A percentile compares a stretch with the other conserved stretches of the same genome.
phyloP scores from a whole-genome alignment of 257 asterid species.

The Prunella vulgaris region DNA sequence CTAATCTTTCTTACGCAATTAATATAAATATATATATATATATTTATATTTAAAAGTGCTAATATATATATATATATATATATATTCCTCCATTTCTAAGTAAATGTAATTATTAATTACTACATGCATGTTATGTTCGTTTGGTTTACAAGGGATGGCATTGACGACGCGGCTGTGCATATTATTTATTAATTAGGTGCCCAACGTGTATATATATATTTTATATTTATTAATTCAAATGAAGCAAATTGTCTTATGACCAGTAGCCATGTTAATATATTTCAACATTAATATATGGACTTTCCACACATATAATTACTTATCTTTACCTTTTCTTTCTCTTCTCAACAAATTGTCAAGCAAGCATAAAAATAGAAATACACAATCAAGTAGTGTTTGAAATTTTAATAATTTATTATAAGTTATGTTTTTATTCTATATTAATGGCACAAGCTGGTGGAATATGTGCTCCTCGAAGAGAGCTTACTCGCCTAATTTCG shows the following conservation, averaged over 20 bases:
- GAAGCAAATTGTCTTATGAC: neutral
- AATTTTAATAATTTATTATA: too few relatives aligned
- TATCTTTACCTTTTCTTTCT: neutral
- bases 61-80: too few relatives aligned
- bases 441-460: too few relatives aligned
- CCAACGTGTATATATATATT: neutral
- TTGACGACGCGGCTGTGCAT: neutral
- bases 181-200: neutral
- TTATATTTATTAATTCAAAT: neutral
- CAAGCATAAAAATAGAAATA: neutral
- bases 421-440: too few relatives aligned
- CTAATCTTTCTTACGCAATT: neutral
- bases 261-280: neutral
- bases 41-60: neutral
- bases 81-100: too few relatives aligned
- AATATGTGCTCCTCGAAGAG: too few relatives aligned
- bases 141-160: neutral
- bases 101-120: neutral
- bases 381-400: neutral
- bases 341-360: neutral
- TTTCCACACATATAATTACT: neutral
- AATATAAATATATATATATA: too few relatives aligned
- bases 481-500: too few relatives aligned
- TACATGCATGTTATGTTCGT: neutral
- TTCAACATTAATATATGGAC: neutral